Base-by-base conservation (phyloP, 2,329 filamentous ascomycete species). In the Ophiostoma pallidulum region DNA sequence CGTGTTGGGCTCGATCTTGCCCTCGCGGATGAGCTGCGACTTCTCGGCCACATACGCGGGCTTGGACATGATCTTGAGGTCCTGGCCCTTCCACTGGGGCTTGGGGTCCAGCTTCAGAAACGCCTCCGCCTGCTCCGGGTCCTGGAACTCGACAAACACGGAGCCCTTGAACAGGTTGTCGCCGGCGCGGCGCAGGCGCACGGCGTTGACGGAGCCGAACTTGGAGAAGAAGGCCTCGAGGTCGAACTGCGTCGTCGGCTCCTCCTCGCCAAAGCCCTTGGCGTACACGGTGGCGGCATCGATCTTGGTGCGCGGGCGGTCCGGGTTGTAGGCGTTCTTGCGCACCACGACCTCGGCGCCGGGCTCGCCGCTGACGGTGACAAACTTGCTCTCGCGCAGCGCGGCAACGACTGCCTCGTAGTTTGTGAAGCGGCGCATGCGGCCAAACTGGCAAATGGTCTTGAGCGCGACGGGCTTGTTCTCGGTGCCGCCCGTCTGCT, bases 381-480 rank as follows among this genome's bases (percentile, higher is more conserved):
- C 74, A 51, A 81, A 68, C 26, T 75, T 73, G 69, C 86, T 92
- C 19, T 85, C 78, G 65, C 84, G 85, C 45, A 97, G 77, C 31
- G 92, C 91, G 45, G 80, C 80, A 51, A 96, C 82, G 37, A 98
- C 78, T 48, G 85, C 83, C 48, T 78, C 80, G 70, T 89, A 90
- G 36, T 88, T 87, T 68, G 92, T 82, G 77, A 97, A 98, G 59
- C 83, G 85, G 56, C 81, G 84, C 94, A 98, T 98, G 64, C 94
- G 89, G 70, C 90, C 91, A 76, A 98, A 98, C 44, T 72, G 81
- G 73, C 82, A 80, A 56, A 98, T 80, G 52, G 82, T 77, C 60
- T 82, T 81, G 56, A 98, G 73, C 19, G 82, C 72, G 32, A 98
- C 82, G 37, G 90, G 77, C 64, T 85, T 84, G 73, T 96, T 95